Percentiles rank a stretch among this genome's conserved stretches.
Evolutionary conservation across 73 alveolate species (phyloP).

Genomic region (Diophrys appendiculata): DNA sequence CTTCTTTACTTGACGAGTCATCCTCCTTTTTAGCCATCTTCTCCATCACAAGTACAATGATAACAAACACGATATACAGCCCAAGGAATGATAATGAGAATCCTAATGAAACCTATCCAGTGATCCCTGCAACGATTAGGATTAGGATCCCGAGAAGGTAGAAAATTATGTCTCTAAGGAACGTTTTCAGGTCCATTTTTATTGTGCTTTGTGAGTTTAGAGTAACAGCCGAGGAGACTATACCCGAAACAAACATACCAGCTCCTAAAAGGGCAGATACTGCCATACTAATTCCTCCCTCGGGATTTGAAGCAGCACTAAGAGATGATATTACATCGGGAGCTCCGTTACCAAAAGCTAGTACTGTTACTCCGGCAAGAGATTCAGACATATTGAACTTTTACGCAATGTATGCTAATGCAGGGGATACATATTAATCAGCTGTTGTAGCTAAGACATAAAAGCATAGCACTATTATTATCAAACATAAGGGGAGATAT

Average conservation of each 20-base stretch:
- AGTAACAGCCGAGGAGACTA: conserved; percentile 21
- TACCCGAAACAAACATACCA: conserved; percentile 29
- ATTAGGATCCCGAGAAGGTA: conserved; percentile 19
- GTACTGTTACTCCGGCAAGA: conserved; percentile 77
- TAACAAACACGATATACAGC: conserved; percentile 5
- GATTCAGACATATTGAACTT: conserved; percentile 19
- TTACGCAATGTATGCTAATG: conserved; percentile 1
- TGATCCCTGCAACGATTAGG: conserved; percentile 10
- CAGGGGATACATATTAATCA: conserved; percentile 11
- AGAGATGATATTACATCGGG: conserved; percentile 97
- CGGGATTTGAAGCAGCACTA: conserved; percentile 78
- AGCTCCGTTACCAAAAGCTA: conserved; percentile 99
- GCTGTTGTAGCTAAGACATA: conserved; percentile 26
- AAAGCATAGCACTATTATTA: conserved; percentile 5
- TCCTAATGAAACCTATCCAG: conserved; percentile 3
- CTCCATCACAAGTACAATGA: conserved; percentile 11
- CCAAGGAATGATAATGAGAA: conserved; percentile 4
- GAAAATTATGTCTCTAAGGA: conserved; percentile 4
- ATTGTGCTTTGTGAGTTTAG: conserved; percentile 1
- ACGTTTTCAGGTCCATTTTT: background rate
- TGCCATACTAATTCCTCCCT: conserved; percentile 17
- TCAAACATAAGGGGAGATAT: background rate
- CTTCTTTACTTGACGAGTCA: too few species aligned
- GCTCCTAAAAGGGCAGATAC: conserved; percentile 26
- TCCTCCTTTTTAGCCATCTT: background rate